Evolutionary conservation across 1,284 basidiomycete genomes (phyloP), one percentile per base, ranked within the genome.

Genomic region (Rugosomyces carneus): DNA sequence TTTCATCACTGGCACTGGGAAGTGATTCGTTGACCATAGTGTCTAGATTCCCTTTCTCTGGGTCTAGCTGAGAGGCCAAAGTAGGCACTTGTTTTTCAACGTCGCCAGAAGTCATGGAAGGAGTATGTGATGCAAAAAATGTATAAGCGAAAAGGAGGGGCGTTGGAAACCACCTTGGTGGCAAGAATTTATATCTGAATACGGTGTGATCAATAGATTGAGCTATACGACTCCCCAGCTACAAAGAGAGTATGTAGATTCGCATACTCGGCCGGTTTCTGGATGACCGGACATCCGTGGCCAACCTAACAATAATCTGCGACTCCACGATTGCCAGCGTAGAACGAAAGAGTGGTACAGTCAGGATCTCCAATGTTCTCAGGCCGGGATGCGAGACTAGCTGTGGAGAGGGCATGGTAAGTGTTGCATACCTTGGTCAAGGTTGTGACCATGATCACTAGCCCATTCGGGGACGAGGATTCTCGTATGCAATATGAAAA

Each of bases 1-100:
- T 62, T 44, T 55, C 54, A 41, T 59, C 54, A 42, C 53, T 53
- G 15, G 53, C 53, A 40, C 24, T 56, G 37, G 40, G 9, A n/a
- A 52, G 40, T 23, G 54, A 41, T 45, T 51, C 21, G 19, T 13
- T 53, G 41, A 59, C 54, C 27, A 65, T 58, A 48, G 67, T 57
- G 42, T 77, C 75, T 36, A 74, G 57, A 42, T 68, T 71, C 44
- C 80, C 81, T 57, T 74, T 77, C 66, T 84, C 81, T 42, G 76
- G 70, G 51, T 81, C 78, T 43, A 60, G 38, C 51, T 61, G 72
- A 66, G 47, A 63, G 27, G 27, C 2, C 26, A 10, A 37, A 11
- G 29, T 44, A 60, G 50, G 66, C 57, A 48, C 63, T 59, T 55
- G 62, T 55, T 51, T 62, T 59, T 63, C 64, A 53, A 55, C 55